Evolutionary conservation across 805 yeast species (phyloP).

Genomic region (Blastobotrys mokoenaii): DNA sequence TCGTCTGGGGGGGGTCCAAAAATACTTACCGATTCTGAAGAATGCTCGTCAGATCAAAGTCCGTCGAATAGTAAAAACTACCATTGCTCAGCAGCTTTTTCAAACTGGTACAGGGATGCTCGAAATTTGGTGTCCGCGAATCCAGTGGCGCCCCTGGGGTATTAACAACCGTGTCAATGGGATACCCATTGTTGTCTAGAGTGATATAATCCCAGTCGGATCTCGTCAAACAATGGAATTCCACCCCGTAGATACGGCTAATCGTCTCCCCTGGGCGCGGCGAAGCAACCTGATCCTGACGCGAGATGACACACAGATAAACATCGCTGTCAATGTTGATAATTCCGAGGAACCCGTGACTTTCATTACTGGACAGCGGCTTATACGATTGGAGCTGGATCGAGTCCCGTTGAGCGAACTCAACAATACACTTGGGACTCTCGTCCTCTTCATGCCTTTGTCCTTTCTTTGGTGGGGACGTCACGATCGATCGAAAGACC

Average conservation of each 20-base stretch:
- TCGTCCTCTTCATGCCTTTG: slow-evolving; percentile 7
- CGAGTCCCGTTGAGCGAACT: slow-evolving; percentile 33
- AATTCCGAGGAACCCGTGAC: slow-evolving; percentile 62
- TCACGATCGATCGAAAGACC: slow-evolving; percentile 34
- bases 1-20: no score
- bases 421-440: slow-evolving; percentile 32
- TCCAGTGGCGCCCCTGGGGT: slow-evolving; percentile 15
- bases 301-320: slow-evolving; percentile 73
- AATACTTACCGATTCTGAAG: slow-evolving; percentile 50
- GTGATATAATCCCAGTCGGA: slow-evolving; percentile 75
- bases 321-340: slow-evolving; percentile 59
- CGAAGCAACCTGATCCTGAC: slow-evolving; percentile 66
- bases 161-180: slow-evolving; percentile 38
- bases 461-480: slow-evolving; percentile 1
- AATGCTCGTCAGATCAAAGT: slow-evolving; percentile 85
- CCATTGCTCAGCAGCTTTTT: slow-evolving; percentile 76
- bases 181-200: slow-evolving; percentile 60
- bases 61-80: slow-evolving; percentile 84
- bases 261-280: slow-evolving; percentile 78
- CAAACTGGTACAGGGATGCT: slow-evolving; percentile 79
- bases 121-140: slow-evolving; percentile 17
- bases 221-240: slow-evolving; percentile 67
- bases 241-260: slow-evolving; percentile 74
- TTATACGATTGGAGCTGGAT: slow-evolving; percentile 33
- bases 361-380: slow-evolving; percentile 33